Evolutionary conservation across 345 rosid genomes (phyloP).

Genomic region (Eutrema japonicum): DNA sequence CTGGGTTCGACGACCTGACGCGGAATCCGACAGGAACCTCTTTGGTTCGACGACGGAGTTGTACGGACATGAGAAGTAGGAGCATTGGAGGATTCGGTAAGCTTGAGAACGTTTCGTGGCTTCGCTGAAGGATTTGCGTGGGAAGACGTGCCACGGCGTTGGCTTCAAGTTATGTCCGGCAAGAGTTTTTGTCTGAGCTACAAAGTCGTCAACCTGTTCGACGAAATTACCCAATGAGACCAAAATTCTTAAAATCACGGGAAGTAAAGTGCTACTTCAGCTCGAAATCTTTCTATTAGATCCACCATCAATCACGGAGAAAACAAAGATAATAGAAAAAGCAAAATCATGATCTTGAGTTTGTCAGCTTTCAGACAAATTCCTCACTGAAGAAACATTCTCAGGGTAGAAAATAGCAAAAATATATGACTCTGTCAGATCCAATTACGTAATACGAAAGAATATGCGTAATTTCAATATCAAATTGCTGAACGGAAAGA

Average conservation of each 20-base stretch:
- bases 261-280: constrained; percentile 1
- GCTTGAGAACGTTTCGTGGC: constrained; percentile 55
- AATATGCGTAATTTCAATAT: neutral
- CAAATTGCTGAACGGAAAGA: neutral
- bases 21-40: constrained; percentile 6
- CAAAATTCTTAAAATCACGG: neutral
- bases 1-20: constrained; percentile 26
- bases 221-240: constrained; percentile 32
- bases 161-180: constrained; percentile 92
- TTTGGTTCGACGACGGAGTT: constrained; percentile 24
- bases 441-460: neutral
- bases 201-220: constrained; percentile 67
- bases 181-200: constrained; percentile 64
- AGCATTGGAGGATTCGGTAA: constrained; percentile 78
- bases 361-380: constrained; percentile 18
- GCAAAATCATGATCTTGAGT: neutral
- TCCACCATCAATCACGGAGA: constrained; percentile 20
- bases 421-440: constrained; percentile 12
- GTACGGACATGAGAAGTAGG: constrained; percentile 75
- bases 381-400: neutral
- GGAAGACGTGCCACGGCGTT: constrained; percentile 91
- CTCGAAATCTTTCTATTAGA: constrained; percentile 9
- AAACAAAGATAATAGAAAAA: neutral
- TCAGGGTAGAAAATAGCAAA: neutral
- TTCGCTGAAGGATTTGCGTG: constrained; percentile 57